Evolutionary conservation across 176 grass and related monocot species (phyloP).

Genomic region (Ampelocalamus luodianensis): DNA sequence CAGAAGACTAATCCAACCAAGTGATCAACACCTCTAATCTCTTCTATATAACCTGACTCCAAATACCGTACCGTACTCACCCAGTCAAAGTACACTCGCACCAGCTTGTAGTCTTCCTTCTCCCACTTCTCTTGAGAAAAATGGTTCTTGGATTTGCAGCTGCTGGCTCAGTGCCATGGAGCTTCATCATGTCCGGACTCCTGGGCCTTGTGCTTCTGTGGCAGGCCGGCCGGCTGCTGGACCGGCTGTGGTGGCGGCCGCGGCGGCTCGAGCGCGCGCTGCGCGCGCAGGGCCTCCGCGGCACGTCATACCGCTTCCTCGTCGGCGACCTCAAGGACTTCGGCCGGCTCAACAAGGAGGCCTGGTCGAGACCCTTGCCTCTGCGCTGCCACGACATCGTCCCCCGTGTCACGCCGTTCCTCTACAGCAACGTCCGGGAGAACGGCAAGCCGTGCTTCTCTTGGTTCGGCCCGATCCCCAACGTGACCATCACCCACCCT

Average conservation of each 20-base stretch:
- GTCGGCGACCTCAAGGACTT: constrained; percentile 55
- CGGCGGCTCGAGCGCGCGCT: constrained; percentile 52
- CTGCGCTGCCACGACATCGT: constrained; percentile 56
- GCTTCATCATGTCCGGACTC: constrained; percentile 29
- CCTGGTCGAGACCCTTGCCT: constrained; percentile 47
- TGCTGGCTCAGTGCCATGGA: constrained; percentile 38
- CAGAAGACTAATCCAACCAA: not conserved
- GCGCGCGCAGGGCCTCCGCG: constrained; percentile 53
- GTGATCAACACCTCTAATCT: too few species aligned
- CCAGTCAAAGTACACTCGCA: constrained; percentile 17
- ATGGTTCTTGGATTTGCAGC: constrained; percentile 28
- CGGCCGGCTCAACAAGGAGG: constrained; percentile 41
- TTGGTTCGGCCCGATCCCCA: constrained; percentile 64
- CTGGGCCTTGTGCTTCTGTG: constrained; percentile 42
- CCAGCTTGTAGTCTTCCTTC: not conserved
- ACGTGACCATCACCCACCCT: constrained; percentile 52
- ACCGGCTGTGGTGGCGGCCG: constrained; percentile 52
- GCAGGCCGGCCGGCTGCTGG: constrained; percentile 45
- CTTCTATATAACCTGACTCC: constrained; percentile 15
- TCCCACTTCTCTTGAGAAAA: not conserved
- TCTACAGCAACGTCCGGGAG: constrained; percentile 35
- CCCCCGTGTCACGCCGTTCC: constrained; percentile 41
- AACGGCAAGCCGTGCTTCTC: constrained; percentile 57
- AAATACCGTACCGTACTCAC: not conserved
- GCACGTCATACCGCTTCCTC: constrained; percentile 53